Conservation (phyloP, 2,329 filamentous ascomycete genomes). For the Blastomyces parvus region DNA sequence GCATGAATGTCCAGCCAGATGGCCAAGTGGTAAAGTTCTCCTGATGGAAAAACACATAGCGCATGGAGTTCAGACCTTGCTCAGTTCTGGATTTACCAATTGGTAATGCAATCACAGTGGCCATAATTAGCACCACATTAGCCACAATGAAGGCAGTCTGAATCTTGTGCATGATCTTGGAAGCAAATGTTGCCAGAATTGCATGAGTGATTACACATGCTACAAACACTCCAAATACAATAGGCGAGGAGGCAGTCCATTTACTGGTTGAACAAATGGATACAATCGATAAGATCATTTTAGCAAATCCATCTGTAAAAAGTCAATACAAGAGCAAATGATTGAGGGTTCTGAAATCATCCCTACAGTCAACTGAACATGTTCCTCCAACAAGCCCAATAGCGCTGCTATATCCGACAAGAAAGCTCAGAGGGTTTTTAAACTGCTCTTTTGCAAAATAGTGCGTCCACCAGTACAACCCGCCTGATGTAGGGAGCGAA, state of each 20-base stretch:
- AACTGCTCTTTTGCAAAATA: conserved; percentile 48
- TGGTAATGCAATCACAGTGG: conserved; percentile 49
- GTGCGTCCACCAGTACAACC: conserved; percentile 52
- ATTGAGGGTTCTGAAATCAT: neutral
- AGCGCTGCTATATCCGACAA: conserved; percentile 55
- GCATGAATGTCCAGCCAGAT: conserved; percentile 49
- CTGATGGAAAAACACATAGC: conserved; percentile 48
- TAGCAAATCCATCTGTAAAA: conserved; percentile 38
- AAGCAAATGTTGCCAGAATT: conserved; percentile 44
- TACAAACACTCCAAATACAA: conserved; percentile 50
- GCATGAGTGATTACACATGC: conserved; percentile 47
- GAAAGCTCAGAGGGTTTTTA: conserved; percentile 49
- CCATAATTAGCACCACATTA: conserved; percentile 48
- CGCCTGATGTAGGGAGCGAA: conserved; percentile 51
- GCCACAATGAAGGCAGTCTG: conserved; percentile 48
- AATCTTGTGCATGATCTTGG: conserved; percentile 50
- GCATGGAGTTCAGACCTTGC: conserved; percentile 26
- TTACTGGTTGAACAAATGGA: conserved; percentile 48
- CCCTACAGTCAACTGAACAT: conserved; percentile 50
- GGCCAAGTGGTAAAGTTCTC: conserved; percentile 52
- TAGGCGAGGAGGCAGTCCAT: conserved; percentile 48
- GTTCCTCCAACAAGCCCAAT: conserved; percentile 52
- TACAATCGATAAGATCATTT: conserved; percentile 52
- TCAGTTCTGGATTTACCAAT: conserved; percentile 35
- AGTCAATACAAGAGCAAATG: conserved; percentile 4